Percentiles rank a stretch among this genome's conserved stretches.
These are phyloP conservation scores for Arthrocladium fulminans DNA, from an alignment of 2,329 filamentous ascomycete genomes.

Conservation along the genomic window DNA sequence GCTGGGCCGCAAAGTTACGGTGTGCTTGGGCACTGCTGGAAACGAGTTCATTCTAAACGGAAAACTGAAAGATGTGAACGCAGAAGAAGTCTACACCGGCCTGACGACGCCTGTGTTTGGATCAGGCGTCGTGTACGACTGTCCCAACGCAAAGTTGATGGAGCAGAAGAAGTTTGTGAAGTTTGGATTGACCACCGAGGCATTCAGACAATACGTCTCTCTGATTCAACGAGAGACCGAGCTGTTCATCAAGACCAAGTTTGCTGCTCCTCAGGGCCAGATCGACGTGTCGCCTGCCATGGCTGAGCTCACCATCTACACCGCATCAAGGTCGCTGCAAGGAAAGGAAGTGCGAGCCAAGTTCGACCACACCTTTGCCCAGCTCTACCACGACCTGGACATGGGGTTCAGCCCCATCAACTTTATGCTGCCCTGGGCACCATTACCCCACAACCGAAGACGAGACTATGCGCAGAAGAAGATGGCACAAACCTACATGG, in stretches of 20 bases:
- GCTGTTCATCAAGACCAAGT: conserved; percentile 50
- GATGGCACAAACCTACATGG: conserved; percentile 62
- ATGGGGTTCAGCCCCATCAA: conserved; percentile 72
- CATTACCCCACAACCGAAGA: conserved; percentile 64
- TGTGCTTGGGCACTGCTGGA: conserved; percentile 69
- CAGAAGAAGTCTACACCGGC: conserved; percentile 80
- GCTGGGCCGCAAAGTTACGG: conserved; percentile 79
- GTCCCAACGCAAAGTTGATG: conserved; percentile 85
- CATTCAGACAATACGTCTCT: conserved; percentile 62
- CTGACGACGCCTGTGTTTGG: conserved; percentile 67
- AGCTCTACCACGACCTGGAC: conserved; percentile 71
- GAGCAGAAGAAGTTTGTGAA: conserved; percentile 83
- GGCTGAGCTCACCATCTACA: conserved; percentile 72
- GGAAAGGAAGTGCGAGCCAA: conserved; percentile 65
- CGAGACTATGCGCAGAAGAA: conserved; percentile 62
- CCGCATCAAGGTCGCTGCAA: conserved; percentile 66
- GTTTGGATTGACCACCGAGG: conserved; percentile 52
- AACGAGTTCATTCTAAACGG: conserved; percentile 93
- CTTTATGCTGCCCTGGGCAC: conserved; percentile 72
- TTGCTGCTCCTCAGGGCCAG: conserved; percentile 52
- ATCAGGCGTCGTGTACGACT: conserved; percentile 72
- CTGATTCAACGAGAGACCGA: conserved; percentile 67
- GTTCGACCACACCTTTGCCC: conserved; percentile 63
- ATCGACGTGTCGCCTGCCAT: conserved; percentile 59
- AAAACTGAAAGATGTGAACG: conserved; percentile 80